Conservation (phyloP, 2,329 filamentous ascomycete species). For the Chrysoporthe puriensis region DNA sequence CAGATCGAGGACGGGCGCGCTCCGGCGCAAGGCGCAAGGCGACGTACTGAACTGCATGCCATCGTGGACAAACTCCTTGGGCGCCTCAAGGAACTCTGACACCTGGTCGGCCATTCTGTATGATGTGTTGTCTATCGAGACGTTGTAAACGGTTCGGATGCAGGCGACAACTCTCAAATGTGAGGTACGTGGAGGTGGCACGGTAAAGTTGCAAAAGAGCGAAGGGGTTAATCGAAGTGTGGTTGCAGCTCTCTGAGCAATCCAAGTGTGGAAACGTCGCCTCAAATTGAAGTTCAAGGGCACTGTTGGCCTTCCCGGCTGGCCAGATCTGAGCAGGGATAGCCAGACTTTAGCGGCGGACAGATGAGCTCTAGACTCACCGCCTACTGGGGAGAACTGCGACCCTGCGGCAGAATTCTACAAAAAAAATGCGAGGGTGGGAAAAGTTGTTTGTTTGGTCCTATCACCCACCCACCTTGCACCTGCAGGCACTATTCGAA, state of each 20-base stretch:
- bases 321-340: conserved; percentile 14
- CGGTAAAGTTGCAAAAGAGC: not conserved
- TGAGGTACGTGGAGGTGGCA: conserved; percentile 2
- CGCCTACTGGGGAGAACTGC: conserved; percentile 6
- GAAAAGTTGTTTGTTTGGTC: conserved; percentile 9
- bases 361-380: not conserved
- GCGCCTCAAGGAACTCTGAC: conserved; percentile 71
- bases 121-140: conserved; percentile 11
- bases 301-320: conserved; percentile 28
- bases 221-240: conserved; percentile 6
- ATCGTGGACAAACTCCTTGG: conserved; percentile 66
- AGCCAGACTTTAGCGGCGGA: conserved; percentile 16
- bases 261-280: conserved; percentile 26
- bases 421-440: conserved; percentile 25
- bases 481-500: not conserved
- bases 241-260: not conserved
- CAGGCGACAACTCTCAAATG: conserved; percentile 1
- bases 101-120: conserved; percentile 66
- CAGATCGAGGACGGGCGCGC: not conserved
- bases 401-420: conserved; percentile 23
- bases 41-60: conserved; percentile 64
- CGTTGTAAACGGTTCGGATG: not conserved
- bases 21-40: conserved; percentile 63
- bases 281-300: conserved; percentile 25
- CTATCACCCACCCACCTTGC: not conserved